phyloP scores from a whole-genome alignment of 1,139 yeast genomes.

The Candida sp. region DNA sequence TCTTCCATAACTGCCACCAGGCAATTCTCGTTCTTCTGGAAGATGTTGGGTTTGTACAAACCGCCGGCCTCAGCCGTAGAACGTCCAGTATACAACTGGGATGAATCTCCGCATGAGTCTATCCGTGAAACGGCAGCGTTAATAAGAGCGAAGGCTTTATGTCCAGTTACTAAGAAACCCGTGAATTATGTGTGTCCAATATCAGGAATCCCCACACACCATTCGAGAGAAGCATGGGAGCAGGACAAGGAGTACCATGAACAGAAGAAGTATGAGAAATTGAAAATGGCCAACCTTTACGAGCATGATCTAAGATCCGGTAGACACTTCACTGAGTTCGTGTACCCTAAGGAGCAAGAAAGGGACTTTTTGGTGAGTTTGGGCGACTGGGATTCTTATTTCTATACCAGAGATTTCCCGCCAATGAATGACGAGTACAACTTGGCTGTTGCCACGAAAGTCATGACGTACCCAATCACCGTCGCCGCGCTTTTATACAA shows the following conservation, averaged over 20 bases:
- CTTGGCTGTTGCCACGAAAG: constrained; percentile 93
- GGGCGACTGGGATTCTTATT: constrained; percentile 89
- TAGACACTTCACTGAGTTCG: constrained; percentile 92
- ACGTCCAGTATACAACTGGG: constrained; percentile 57
- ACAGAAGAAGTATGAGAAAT: constrained; percentile 65
- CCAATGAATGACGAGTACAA: constrained; percentile 98
- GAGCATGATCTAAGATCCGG: constrained; percentile 97
- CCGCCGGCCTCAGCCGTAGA: constrained; percentile 26
- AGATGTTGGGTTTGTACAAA: constrained; percentile 39
- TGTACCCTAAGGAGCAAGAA: constrained; percentile 85
- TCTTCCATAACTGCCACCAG: constrained; percentile 4
- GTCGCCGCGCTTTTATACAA: constrained; percentile 85
- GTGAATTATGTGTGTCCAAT: constrained; percentile 89
- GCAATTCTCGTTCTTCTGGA: constrained; percentile 40
- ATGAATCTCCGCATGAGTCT: constrained; percentile 87
- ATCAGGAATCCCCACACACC: constrained; percentile 97
- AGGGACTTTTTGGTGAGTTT: constrained; percentile 80
- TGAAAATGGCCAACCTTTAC: constrained; percentile 87
- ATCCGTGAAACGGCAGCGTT: constrained; percentile 91
- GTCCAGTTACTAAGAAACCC: constrained; percentile 87
- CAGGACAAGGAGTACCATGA: constrained; percentile 75
- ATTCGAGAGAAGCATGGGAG: constrained; percentile 89
- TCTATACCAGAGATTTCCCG: constrained; percentile 90
- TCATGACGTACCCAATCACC: constrained; percentile 91
- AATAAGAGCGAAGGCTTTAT: constrained; percentile 84